Conservation (phyloP, 2,329 filamentous ascomycete genomes). For the Tolypocladium cylindrosporum region DNA sequence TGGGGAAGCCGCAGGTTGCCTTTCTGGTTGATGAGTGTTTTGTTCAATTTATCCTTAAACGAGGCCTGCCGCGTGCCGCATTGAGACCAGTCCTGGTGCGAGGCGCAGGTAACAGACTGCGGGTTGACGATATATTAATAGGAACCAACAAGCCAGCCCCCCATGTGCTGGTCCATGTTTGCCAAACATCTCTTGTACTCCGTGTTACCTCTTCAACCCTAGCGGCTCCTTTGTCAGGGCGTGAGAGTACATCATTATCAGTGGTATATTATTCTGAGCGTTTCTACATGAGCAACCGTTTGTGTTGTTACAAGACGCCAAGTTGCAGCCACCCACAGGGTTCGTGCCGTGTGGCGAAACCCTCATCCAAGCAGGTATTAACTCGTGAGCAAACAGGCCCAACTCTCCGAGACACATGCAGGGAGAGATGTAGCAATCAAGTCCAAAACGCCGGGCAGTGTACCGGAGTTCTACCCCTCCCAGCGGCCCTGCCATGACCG, state of each 20-base stretch:
- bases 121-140: not conserved
- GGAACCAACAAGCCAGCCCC: not conserved
- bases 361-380: not conserved
- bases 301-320: not conserved
- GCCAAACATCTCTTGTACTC: not conserved
- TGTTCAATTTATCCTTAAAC: not conserved
- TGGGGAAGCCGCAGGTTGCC: too few species aligned
- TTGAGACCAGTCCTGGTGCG: not conserved
- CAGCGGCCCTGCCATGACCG: not conserved
- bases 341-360: not conserved
- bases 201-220: too few species aligned
- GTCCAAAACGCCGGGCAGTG: not conserved
- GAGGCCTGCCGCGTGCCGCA: not conserved
- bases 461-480: not conserved
- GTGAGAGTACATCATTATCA: not conserved
- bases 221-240: not conserved
- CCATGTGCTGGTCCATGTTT: not conserved
- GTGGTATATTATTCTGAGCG: not conserved
- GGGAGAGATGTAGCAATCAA: not conserved
- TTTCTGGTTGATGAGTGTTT: too few species aligned
- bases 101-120: not conserved
- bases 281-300: not conserved
- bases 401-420: not conserved
- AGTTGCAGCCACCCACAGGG: not conserved
- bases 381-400: not conserved